Percentiles rank a stretch among this genome's conserved stretches.
Evolutionary conservation across 345 rosid genomes (phyloP).

Genomic region (Geranium brycei): DNA sequence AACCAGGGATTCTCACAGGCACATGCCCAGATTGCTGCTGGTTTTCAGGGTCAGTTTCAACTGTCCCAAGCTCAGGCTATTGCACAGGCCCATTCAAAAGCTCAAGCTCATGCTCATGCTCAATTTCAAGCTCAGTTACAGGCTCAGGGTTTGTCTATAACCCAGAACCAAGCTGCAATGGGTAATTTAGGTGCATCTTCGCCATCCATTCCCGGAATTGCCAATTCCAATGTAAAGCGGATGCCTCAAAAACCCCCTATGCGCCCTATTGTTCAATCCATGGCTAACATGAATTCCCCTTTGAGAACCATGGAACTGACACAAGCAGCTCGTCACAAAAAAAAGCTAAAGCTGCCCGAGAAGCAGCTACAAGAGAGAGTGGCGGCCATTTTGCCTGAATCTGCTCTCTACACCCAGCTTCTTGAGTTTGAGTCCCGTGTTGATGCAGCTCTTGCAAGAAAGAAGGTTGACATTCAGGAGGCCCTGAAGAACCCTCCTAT

Average conservation of each 20-base stretch:
- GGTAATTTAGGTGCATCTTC: conserved; percentile 60
- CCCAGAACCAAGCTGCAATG: conserved; percentile 41
- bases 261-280: conserved; percentile 63
- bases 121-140: conserved; percentile 56
- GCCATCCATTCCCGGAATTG: conserved; percentile 54
- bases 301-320: conserved; percentile 68
- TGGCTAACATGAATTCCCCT: conserved; percentile 47
- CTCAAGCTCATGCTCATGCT: conserved; percentile 28
- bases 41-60: conserved; percentile 14
- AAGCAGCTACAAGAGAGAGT: conserved; percentile 81
- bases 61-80: conserved; percentile 25
- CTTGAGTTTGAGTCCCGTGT: conserved; percentile 91
- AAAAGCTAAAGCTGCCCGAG: conserved; percentile 93
- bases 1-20: conserved; percentile 50
- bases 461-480: conserved; percentile 94
- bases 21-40: conserved; percentile 19
- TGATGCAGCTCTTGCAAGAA: conserved; percentile 76
- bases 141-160: conserved; percentile 68
- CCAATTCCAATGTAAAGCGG: conserved; percentile 41
- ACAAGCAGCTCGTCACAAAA: conserved; percentile 52
- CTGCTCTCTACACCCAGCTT: conserved; percentile 91
- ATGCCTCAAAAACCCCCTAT: conserved; percentile 59
- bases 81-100: conserved; percentile 23
- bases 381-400: conserved; percentile 91
- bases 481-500: conserved; percentile 88